Conservation (phyloP, 768 basidiomycete species). For the Rhodotorula sphaerocarpa region DNA sequence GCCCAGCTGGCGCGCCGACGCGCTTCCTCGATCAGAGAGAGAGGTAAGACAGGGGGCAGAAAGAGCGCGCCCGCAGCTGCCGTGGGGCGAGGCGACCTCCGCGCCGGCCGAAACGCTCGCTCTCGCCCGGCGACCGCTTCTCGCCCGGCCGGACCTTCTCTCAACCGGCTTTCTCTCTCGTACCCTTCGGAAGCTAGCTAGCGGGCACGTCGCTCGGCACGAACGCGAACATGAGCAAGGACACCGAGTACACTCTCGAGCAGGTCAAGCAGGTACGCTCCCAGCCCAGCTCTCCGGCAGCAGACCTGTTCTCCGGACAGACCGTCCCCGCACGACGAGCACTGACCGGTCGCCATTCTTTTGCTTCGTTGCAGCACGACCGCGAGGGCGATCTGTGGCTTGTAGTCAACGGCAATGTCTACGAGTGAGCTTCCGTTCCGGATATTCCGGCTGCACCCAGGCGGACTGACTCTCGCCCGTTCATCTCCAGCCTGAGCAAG, state of each 20-base stretch:
- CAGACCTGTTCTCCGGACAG: not conserved
- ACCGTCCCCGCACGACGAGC: too few species aligned
- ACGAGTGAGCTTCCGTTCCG: slow-evolving; percentile 48
- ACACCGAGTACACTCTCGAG: slow-evolving; percentile 4
- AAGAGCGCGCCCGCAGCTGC: too few species aligned
- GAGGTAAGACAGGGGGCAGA: not conserved
- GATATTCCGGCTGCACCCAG: not conserved
- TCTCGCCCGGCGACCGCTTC: not conserved
- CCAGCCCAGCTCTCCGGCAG: not conserved
- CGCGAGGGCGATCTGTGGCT: slow-evolving; percentile 78
- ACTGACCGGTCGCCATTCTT: too few species aligned
- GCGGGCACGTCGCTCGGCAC: not conserved
- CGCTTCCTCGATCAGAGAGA: not conserved
- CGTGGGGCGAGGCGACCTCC: too few species aligned
- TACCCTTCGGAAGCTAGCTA: too few species aligned
- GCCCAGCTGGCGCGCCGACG: not conserved
- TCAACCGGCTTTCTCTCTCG: too few species aligned
- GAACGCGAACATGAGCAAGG: not conserved
- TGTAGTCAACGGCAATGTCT: slow-evolving; percentile 70
- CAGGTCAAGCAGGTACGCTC: slow-evolving; percentile 9
- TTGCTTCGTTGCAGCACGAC: slow-evolving; percentile 54
- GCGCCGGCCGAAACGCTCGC: not conserved
- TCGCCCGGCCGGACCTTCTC: not conserved
- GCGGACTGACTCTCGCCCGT: not conserved
- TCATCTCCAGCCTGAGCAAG: slow-evolving; percentile 66